These are phyloP conservation scores for Coemansia sp. DNA, from an alignment of 192 early-diverging fungal species.

Conservation along the genomic window DNA sequence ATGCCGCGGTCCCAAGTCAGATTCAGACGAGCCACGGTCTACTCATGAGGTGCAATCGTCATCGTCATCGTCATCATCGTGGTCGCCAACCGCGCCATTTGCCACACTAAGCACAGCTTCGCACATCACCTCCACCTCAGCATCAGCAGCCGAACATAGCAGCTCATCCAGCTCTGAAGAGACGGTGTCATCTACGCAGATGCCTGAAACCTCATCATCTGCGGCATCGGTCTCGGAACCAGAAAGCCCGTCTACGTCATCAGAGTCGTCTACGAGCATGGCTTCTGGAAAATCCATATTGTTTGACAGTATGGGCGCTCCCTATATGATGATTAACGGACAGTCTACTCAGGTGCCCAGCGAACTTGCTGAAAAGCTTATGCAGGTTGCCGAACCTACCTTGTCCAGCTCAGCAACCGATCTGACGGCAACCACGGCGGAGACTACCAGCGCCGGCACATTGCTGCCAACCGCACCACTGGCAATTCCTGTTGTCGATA, in stretches of 20 bases:
- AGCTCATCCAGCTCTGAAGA: slow-evolving; percentile 4
- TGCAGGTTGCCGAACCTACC: slow-evolving; percentile 25
- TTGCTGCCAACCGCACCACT: slow-evolving; percentile 17
- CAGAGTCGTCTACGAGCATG: not conserved
- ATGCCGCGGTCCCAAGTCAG: slow-evolving; percentile 30
- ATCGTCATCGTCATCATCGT: slow-evolving; percentile 8
- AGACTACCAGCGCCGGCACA: not conserved
- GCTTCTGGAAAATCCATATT: slow-evolving; percentile 24
- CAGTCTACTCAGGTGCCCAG: slow-evolving; percentile 24
- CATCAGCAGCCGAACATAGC: not conserved
- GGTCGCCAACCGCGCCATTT: slow-evolving; percentile 23
- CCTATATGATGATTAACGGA: slow-evolving; percentile 36
- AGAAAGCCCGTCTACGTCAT: not conserved
- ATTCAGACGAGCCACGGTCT: slow-evolving; percentile 13
- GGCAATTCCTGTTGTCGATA: slow-evolving; percentile 36
- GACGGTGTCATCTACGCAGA: not conserved
- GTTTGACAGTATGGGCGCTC: slow-evolving; percentile 42
- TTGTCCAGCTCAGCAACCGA: not conserved
- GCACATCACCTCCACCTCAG: not conserved
- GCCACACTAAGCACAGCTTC: slow-evolving; percentile 13
- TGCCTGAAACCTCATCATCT: not conserved
- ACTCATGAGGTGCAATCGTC: slow-evolving; percentile 1
- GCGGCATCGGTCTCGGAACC: not conserved
- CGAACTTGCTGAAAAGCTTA: slow-evolving; percentile 39
- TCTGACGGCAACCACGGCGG: not conserved